Base-by-base conservation (phyloP, 106 monocot species). In the Platanthera zijinensis region DNA sequence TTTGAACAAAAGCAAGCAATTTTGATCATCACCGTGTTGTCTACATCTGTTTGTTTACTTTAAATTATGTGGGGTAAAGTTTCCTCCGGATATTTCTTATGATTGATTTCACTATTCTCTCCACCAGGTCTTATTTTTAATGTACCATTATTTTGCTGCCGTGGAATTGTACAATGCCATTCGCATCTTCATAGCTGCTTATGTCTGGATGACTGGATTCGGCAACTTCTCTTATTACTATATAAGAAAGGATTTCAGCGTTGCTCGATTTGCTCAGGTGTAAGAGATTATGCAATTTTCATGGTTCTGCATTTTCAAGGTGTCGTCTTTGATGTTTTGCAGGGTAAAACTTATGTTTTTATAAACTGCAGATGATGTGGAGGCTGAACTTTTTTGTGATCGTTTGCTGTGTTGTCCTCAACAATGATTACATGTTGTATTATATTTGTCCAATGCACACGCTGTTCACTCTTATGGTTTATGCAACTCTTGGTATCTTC, bases 181-280 rank as follows among this genome's bases (percentile, higher is more conserved):
- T 21, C 93, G 97, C 74, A 57, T 99, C 6, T 99, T 99, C 71
- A 99, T 99, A 78, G 94, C 97, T 85, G 86, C 89, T 69, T 99
- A 99, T 85, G 97, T 99, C 17, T 99, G 97, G 97, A 99, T 99
- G 97, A 99, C 97, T 82, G 97, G 97, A 49, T 99, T 99, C 90
- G 97, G 97, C n/a, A 99, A 99, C 73, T 99, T 99, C 84, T 99
- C 97, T 30, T 99, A 99, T 78, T 99, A 99, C 74, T 99, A 94
- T 80, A 77, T 99, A 12, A 75, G 89, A 59, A 99, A 99, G 82
- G 97, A 99, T 85, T 99, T 99, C 88, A 92, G 94, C 62, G 69
- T 99, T 69, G 79, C 82, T 76, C 83, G 97, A 59, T 99, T 99
- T 85, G 86, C 88, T 72, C 97, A 99, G 89, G 97, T 79, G 54